These are phyloP conservation scores for Ogataea trehaloabstinens DNA, from an alignment of 805 yeast species.

Conservation along the genomic window DNA sequence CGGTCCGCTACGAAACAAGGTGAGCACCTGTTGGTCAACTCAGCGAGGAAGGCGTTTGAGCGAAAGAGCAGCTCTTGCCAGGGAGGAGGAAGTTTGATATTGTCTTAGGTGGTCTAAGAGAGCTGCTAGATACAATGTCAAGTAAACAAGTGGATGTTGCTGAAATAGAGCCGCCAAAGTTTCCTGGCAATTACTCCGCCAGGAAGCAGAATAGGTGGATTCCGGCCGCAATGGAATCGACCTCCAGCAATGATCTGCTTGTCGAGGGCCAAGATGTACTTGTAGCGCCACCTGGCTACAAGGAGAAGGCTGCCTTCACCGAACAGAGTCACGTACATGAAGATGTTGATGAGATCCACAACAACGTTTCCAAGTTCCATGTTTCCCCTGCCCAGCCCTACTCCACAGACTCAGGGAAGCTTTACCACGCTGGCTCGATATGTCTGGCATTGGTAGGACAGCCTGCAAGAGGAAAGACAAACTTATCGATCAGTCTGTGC, in stretches of 20 bases:
- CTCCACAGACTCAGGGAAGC: slow-evolving; percentile 86
- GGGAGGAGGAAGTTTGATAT: no score
- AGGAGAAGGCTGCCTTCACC: neutral
- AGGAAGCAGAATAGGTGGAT: slow-evolving; percentile 54
- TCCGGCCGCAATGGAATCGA: slow-evolving; percentile 13
- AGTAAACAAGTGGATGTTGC: slow-evolving; percentile 15
- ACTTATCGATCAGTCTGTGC: slow-evolving; percentile 85
- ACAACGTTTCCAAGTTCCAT: slow-evolving; percentile 55
- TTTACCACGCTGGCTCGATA: slow-evolving; percentile 94
- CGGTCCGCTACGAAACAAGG: no score
- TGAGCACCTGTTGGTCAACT: no score
- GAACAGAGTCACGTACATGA: slow-evolving; percentile 9
- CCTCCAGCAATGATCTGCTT: slow-evolving; percentile 12
- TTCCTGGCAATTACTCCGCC: slow-evolving; percentile 54
- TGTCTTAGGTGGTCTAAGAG: no score
- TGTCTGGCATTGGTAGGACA: slow-evolving; percentile 86
- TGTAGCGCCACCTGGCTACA: neutral
- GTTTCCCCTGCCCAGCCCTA: slow-evolving; percentile 91
- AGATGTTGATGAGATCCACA: slow-evolving; percentile 64
- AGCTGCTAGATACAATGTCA: no score
- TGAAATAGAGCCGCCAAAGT: slow-evolving; percentile 40
- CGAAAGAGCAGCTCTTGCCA: no score
- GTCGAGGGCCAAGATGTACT: neutral
- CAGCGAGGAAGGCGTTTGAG: no score
- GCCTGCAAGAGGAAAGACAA: slow-evolving; percentile 96